Conservation (phyloP, 1,139 yeast genomes). For the Lodderomyces oxycetoniae region DNA sequence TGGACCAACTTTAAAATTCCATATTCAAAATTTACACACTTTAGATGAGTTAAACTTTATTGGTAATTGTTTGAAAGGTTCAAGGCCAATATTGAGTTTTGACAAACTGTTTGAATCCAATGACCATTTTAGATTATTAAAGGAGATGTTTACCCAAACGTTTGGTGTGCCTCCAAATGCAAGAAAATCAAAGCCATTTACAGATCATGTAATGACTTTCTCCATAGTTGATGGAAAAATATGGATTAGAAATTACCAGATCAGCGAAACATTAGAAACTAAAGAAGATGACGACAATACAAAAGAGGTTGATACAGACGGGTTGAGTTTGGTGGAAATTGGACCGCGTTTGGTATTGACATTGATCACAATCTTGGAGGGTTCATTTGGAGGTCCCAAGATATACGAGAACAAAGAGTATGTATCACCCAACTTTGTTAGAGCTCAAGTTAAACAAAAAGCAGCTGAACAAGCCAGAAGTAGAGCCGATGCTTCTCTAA, state of each 20-base stretch:
- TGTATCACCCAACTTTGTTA: constrained; percentile 90
- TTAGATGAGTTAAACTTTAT: constrained; percentile 94
- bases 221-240: constrained; percentile 89
- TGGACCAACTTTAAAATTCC: constrained; percentile 95
- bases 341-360: constrained; percentile 97
- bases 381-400: constrained; percentile 97
- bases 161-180: constrained; percentile 97
- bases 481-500: constrained; percentile 76
- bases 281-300: constrained; percentile 35
- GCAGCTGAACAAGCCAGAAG: constrained; percentile 76
- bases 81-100: constrained; percentile 91
- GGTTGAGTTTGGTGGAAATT: constrained; percentile 79
- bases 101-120: constrained; percentile 61
- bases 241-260: constrained; percentile 95
- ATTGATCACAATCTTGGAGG: constrained; percentile 86
- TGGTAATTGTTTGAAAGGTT: constrained; percentile 93
- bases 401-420: constrained; percentile 95
- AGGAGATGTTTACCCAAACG: constrained; percentile 78
- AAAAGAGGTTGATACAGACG: constrained; percentile 37
- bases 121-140: constrained; percentile 69
- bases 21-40: constrained; percentile 91
- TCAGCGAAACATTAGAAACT: constrained; percentile 62
- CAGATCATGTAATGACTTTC: constrained; percentile 93
- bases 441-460: constrained; percentile 81
- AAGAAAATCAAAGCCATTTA: constrained; percentile 90